A percentile compares a stretch with the other conserved stretches of the same genome.
Conservation (phyloP, 805 yeast genomes). For the Zygosaccharomyces lentus region DNA sequence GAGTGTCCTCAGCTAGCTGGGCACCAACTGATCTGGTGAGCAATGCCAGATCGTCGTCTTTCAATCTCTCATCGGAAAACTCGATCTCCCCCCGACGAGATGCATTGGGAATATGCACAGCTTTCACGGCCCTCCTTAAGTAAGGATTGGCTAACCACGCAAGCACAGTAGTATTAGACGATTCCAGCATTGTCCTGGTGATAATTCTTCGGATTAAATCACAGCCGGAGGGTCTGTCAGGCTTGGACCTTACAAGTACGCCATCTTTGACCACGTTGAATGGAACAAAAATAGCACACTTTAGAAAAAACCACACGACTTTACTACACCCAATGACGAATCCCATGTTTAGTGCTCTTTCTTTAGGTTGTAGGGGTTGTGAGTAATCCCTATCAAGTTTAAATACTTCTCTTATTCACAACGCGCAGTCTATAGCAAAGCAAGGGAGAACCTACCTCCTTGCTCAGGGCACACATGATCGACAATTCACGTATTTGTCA, state of each 20-base stretch:
- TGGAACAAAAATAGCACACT: neutral
- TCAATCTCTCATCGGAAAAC: neutral
- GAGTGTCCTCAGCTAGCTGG: neutral
- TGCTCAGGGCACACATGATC: neutral
- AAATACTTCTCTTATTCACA: neutral
- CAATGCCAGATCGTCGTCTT: slow-evolving; percentile 1
- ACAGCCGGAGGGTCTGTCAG: neutral
- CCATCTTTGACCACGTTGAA: slow-evolving; percentile 1
- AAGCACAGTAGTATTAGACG: slow-evolving; percentile 3
- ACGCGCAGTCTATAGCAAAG: neutral
- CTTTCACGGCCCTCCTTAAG: neutral
- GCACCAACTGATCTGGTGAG: slow-evolving; percentile 1
- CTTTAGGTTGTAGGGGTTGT: neutral
- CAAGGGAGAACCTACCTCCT: slow-evolving; percentile 1
- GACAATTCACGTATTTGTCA: neutral
- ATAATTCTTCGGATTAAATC: slow-evolving; percentile 10
- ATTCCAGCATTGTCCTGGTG: slow-evolving; percentile 16
- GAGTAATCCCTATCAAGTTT: neutral
- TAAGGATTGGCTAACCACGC: neutral
- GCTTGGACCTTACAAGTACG: neutral
- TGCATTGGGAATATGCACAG: neutral
- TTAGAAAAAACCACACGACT: neutral
- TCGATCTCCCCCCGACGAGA: neutral
- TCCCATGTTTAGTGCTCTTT: neutral
- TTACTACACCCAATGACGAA: neutral